These are phyloP conservation scores for Sporopachydermia quercuum DNA, from an alignment of 805 yeast species.

Conservation along the genomic window DNA sequence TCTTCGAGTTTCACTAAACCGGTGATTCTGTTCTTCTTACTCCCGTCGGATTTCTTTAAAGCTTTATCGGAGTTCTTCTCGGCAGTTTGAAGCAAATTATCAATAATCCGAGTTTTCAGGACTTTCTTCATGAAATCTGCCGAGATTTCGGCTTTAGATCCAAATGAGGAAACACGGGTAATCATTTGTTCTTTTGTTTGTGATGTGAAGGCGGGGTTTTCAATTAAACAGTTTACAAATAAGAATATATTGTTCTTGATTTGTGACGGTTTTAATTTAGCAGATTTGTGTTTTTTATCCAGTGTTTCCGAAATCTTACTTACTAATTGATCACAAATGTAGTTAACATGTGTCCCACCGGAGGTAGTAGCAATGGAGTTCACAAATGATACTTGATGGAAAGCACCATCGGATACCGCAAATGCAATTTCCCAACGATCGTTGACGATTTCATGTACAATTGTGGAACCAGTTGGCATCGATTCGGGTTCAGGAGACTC, in stretches of 20 bases:
- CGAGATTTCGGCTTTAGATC: conserved; percentile 66
- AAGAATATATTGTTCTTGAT: conserved; percentile 81
- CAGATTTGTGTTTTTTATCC: conserved; percentile 47
- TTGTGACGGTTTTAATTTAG: conserved; percentile 76
- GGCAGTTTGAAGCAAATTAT: conserved; percentile 65
- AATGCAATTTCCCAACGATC: conserved; percentile 96
- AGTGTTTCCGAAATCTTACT: conserved; percentile 58
- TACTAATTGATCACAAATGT: conserved; percentile 72
- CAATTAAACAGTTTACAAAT: conserved; percentile 82
- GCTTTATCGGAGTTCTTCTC: conserved; percentile 80
- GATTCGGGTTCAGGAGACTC: not conserved
- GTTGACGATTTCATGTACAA: conserved; percentile 67
- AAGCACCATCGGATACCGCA: conserved; percentile 78
- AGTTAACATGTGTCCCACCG: conserved; percentile 92
- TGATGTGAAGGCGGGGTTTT: conserved; percentile 93
- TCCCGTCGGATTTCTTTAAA: conserved; percentile 77
- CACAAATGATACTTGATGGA: conserved; percentile 92
- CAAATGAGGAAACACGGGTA: conserved; percentile 78
- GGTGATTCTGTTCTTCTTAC: conserved; percentile 67
- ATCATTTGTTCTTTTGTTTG: conserved; percentile 95
- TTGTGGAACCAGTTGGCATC: conserved; percentile 22
- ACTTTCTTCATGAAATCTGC: conserved; percentile 63
- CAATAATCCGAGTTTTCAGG: conserved; percentile 53
- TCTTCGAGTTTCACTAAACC: conserved; percentile 84
- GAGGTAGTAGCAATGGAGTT: conserved; percentile 94